Conservation (phyloP, 2,329 filamentous ascomycete species). For the Iodosphaeria phyllophila region DNA sequence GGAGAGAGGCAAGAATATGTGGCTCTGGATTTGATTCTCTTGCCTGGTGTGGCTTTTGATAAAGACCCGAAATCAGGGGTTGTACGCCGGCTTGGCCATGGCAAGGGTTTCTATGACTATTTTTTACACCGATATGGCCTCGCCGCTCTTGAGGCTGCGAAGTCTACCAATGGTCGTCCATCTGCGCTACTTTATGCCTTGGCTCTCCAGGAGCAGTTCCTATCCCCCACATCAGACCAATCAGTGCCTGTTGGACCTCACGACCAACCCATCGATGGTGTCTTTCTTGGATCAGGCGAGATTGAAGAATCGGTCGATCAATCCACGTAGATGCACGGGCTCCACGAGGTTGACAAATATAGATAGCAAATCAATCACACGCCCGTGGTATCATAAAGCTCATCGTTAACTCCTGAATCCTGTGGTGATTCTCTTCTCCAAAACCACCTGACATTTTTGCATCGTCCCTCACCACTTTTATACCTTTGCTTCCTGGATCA, state of each 20-base stretch:
- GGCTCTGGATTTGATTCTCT: conserved; percentile 66
- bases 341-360: too few relatives aligned
- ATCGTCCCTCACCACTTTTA: conserved; percentile 1
- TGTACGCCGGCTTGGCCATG: conserved; percentile 71
- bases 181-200: conserved; percentile 49
- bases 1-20: conserved; percentile 19
- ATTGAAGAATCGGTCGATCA: conserved; percentile 21
- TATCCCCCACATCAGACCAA: conserved; percentile 35
- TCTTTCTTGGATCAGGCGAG: conserved; percentile 54
- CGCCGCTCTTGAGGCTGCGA: conserved; percentile 15
- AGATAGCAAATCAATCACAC: too few relatives aligned
- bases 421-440: too few relatives aligned
- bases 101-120: conserved; percentile 92
- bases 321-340: conserved; percentile 1
- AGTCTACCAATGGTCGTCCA: conserved; percentile 13
- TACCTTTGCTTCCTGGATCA: conserved; percentile 27
- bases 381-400: too few relatives aligned
- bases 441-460: conserved; percentile 1
- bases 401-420: too few relatives aligned
- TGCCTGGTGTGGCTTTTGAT: conserved; percentile 91
- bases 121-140: conserved; percentile 60
- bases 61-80: conserved; percentile 26
- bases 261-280: conserved; percentile 65
- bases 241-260: conserved; percentile 55
- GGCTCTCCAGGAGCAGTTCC: conserved; percentile 70